A percentile compares a stretch with the other conserved stretches of the same genome.
Evolutionary conservation across 139 green algal genomes (phyloP).

Genomic region (Medakamo hakoo): DNA sequence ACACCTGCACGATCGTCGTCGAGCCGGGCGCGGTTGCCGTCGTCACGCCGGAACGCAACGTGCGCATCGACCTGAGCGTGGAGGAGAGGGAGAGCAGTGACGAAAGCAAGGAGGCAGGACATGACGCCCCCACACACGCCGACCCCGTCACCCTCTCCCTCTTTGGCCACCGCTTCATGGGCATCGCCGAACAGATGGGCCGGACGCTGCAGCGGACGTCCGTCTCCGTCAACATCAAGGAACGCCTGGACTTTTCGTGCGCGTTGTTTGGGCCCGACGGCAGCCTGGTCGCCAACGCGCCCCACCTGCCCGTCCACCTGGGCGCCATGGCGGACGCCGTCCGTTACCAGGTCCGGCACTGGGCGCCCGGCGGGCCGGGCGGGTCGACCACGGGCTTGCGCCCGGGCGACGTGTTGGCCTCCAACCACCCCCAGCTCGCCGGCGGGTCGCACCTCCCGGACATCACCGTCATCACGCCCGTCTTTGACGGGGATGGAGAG

Average conservation of each 20-base stretch:
- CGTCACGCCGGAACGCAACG: constrained; percentile 55
- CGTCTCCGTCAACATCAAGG: constrained; percentile 97
- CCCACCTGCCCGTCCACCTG: constrained; percentile 93
- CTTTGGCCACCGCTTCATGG: constrained; percentile 97
- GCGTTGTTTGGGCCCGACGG: constrained; percentile 78
- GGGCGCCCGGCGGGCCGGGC: constrained; percentile 13
- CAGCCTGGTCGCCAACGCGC: constrained; percentile 89
- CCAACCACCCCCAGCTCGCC: constrained; percentile 84
- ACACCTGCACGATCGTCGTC: constrained; percentile 79
- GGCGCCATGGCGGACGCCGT: constrained; percentile 90
- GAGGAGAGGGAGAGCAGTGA: neutral
- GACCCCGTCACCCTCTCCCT: constrained; percentile 91
- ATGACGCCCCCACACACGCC: too few species aligned
- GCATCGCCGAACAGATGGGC: constrained; percentile 98
- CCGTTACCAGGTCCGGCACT: constrained; percentile 63
- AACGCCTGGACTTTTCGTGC: constrained; percentile 94
- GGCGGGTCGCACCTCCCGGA: constrained; percentile 91
- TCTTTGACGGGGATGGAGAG: constrained; percentile 44
- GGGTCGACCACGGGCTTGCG: constrained; percentile 10
- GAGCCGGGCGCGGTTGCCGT: constrained; percentile 68
- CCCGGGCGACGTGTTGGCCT: constrained; percentile 81
- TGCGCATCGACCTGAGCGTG: constrained; percentile 49
- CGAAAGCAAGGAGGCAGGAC: too few species aligned
- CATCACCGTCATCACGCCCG: constrained; percentile 97
- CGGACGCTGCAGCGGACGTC: constrained; percentile 81